Evolutionary conservation across 371 early-diverging fungal species (phyloP), one percentile per base, ranked within the genome.

Genomic region (Dichotomocladium elegans): DNA sequence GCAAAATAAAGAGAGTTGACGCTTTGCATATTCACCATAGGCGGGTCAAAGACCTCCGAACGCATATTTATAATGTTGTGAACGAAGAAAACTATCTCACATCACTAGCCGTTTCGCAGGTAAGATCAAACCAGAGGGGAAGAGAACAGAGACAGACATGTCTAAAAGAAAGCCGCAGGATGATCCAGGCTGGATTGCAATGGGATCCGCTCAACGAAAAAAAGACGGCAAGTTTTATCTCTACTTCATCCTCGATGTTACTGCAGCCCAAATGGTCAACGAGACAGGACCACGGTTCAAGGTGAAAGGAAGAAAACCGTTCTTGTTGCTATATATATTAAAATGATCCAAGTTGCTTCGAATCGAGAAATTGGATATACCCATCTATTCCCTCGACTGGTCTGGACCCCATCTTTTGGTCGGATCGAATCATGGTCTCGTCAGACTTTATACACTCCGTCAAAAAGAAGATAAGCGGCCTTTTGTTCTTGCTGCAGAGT

Each of bases 331-430:
- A 31, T 29, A 28, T 24, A 34, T 28, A 41, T 24, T 48, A 37
- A 30, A 49, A n/a, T n/a, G n/a, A n/a, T n/a, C n/a, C n/a, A n/a
- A n/a, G 25, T 21, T 31, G 29, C 8, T 51, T 4, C 60, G 64
- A 45, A 53, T 42, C 22, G 63, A 68, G 44, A 19, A 29, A 4
- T 14, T 72, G 14, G 47, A 55, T 27, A 33, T 27, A 1, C 73
- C 69, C 3, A 55, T 72, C 10, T 46, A 68, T 45, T 66, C 69
- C 3, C 47, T 72, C 3, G 73, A 72, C 25, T 72, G 66, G 64
- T 52, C 60, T 11, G 58, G 58, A 3, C 35, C 64, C 3, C 59
- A 60, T 29, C 14, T 72, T 4, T 37, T 72, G 9, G 60, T 68
- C 10, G 69, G 73, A 0, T 58, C 60, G 0, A 52, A 57, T 3